Evolutionary conservation across 2,329 filamentous ascomycete species (phyloP), one percentile per base, ranked within the genome.

Genomic region (Elsinoe necatrix): DNA sequence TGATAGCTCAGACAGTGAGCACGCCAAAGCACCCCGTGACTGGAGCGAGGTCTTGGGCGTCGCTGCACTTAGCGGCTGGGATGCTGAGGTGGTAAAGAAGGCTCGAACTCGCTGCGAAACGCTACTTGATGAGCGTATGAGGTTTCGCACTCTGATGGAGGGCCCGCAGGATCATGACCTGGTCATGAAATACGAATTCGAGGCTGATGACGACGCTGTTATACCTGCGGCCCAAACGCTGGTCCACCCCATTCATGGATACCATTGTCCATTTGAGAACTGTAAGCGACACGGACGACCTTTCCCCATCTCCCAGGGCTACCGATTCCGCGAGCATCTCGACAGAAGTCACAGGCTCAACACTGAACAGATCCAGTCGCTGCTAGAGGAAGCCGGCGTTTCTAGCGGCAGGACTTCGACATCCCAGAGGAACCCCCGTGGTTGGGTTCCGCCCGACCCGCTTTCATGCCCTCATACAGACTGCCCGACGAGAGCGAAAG

Each of bases 21-120:
- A 58, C 9, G 27, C 39, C 8, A 21, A 29, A 9, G 75, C 69
- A 12, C 72, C 82, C 11, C 80, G 87, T 20, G 87, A 95, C 71
- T 97, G 92, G 92, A 86, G 83, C 62, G 88, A 95, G 62, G 80
- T 96, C 1, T 72, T 96, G 25, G 87, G 87, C 0, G 77, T 89
- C 0, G 92, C 92, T 2, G 80, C 87, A 0, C 72, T 95, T 51
- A 80, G 80, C 1, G 89, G 87, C 0, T 91, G 90, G 70, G 74
- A 86, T 1, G 69, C 76, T 0, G 69, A 73, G 0, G 85, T 83
- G 0, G 71, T 96, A 11, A 79, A 83, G 54, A 80, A 87, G 27
- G 80, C 89, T 0, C 80, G 86, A 1, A 77, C 83, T 65, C 80
- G 92, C 50, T 97, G 91, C 65, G 81, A 86, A 1, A 74, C 80